These are phyloP conservation scores for Rhynchosporium graminicola DNA, from an alignment of 2,329 filamentous ascomycete genomes.

Conservation along the genomic window DNA sequence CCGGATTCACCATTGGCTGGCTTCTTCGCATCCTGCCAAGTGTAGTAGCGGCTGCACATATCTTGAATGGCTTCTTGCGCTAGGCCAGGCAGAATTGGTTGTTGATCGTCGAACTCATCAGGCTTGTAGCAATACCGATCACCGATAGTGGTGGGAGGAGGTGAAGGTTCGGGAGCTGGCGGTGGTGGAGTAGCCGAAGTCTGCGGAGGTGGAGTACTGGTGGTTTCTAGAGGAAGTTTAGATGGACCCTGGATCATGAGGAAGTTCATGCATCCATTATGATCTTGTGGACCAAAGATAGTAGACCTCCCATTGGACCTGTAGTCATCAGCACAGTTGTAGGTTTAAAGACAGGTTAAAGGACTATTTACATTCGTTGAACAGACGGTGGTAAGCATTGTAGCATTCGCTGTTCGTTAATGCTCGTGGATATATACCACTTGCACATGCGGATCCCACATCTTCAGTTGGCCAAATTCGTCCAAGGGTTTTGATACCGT, in stretches of 20 bases:
- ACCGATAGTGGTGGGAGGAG: neutral
- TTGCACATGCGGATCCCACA: neutral
- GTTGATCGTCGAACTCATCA: neutral
- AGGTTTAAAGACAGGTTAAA: neutral
- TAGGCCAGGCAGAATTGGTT: neutral
- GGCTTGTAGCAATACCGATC: neutral
- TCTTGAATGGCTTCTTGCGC: neutral
- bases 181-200: neutral
- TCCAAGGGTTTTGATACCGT: neutral
- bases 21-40: neutral
- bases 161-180: neutral
- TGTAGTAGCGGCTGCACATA: neutral
- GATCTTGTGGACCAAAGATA: neutral
- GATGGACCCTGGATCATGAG: neutral
- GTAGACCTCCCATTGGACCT: slow-evolving; percentile 1
- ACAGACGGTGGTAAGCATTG: neutral
- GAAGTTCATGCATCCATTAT: slow-evolving; percentile 7
- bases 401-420: neutral
- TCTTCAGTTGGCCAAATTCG: neutral
- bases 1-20: slow-evolving; percentile 1
- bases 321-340: neutral
- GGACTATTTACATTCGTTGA: neutral
- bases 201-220: neutral
- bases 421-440: slow-evolving; percentile 1
- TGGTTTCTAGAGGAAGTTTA: neutral